Percentiles rank a stretch among this genome's conserved stretches.
phyloP scores from a whole-genome alignment of 495 filamentous ascomycete species.

The Clavariopsis aquatica region DNA sequence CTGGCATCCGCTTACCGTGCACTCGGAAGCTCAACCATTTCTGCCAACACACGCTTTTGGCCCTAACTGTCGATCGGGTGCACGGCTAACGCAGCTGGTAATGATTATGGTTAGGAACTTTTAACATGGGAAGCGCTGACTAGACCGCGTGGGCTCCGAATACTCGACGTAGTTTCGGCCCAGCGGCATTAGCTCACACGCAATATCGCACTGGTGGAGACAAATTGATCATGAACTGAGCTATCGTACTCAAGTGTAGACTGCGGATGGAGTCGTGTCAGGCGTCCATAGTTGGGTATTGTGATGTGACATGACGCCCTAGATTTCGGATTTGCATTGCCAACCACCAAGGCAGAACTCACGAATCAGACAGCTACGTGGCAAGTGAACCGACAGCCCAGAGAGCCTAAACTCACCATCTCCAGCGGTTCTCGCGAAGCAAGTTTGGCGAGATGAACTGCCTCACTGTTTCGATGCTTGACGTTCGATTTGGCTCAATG shows the following conservation, averaged over 20 bases:
- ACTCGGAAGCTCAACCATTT: background rate
- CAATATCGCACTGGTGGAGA: background rate
- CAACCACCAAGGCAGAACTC: background rate
- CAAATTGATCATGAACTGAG: background rate
- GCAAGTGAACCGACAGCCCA: background rate
- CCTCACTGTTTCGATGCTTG: background rate
- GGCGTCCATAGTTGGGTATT: background rate
- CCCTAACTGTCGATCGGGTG: slow-evolving; percentile 7
- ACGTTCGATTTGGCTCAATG: slow-evolving; percentile 16
- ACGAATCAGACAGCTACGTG: background rate
- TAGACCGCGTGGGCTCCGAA: background rate
- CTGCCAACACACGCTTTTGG: slow-evolving; percentile 11
- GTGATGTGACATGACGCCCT: background rate
- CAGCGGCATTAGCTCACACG: background rate
- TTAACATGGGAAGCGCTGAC: background rate
- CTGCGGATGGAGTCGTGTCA: background rate
- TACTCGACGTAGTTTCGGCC: background rate
- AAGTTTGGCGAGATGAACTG: background rate
- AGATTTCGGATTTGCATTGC: background rate
- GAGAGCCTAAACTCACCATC: background rate
- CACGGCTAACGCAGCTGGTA: slow-evolving; percentile 9
- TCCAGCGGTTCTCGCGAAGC: background rate
- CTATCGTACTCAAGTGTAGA: background rate
- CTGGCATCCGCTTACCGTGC: slow-evolving; percentile 3
- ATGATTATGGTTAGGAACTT: background rate